phyloP scores from a whole-genome alignment of 345 rosid species.

The Populus pruinosa region DNA sequence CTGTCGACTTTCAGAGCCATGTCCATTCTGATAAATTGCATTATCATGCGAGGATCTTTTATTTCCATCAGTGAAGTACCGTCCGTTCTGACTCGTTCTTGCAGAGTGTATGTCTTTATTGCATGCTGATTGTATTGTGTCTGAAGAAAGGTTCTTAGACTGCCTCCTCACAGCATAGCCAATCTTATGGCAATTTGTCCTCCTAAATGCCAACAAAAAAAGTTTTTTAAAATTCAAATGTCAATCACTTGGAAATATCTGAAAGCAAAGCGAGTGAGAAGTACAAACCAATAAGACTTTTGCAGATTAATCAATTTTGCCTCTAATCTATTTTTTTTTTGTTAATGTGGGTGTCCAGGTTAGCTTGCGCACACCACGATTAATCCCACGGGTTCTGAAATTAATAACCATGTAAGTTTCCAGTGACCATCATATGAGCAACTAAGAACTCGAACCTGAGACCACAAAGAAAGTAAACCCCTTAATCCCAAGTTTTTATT shows the following conservation, averaged over 20 bases:
- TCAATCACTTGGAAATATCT: neutral
- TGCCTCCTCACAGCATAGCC: constrained; percentile 55
- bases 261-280: neutral
- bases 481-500: too few relatives aligned
- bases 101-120: constrained; percentile 10
- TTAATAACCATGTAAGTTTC: too few relatives aligned
- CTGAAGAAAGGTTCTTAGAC: constrained; percentile 14
- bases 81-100: constrained; percentile 11
- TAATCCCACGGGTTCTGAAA: too few relatives aligned
- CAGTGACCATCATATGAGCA: too few relatives aligned
- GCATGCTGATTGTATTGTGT: neutral
- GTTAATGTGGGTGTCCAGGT: too few relatives aligned
- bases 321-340: too few relatives aligned
- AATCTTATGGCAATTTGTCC: constrained; percentile 48
- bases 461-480: too few relatives aligned
- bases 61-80: neutral
- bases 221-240: neutral
- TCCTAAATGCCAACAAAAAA: constrained; percentile 34
- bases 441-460: too few relatives aligned
- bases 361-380: too few relatives aligned
- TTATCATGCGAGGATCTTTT: neutral
- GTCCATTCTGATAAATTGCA: neutral
- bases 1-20: neutral
- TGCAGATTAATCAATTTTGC: constrained; percentile 41
- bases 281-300: constrained; percentile 49